Conservation (phyloP, 192 early-diverging fungal genomes). For the Rhizoclosmatium globosum region DNA sequence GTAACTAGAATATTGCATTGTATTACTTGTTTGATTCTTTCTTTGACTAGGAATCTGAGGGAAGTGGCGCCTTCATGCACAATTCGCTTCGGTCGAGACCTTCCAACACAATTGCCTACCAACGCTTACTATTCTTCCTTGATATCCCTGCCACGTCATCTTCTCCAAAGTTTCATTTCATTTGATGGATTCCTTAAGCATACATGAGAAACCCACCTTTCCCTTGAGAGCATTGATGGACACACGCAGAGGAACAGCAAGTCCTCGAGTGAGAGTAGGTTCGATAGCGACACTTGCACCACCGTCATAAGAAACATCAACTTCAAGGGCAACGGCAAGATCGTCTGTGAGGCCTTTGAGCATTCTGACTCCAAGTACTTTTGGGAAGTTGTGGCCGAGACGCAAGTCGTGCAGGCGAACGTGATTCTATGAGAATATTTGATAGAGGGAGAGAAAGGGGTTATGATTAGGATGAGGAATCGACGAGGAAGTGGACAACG, state of each 20-base stretch:
- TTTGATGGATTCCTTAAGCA: no score
- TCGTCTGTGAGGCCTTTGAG: conserved; percentile 61
- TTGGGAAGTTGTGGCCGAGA: conserved; percentile 59
- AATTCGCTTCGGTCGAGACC: not conserved
- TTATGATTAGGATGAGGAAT: not conserved
- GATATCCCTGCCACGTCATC: no score
- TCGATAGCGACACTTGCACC: conserved; percentile 58
- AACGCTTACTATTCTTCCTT: not conserved
- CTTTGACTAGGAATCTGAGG: not conserved
- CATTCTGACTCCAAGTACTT: conserved; percentile 50
- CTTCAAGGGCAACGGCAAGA: conserved; percentile 58
- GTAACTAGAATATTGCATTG: conserved; percentile 24
- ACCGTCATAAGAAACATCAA: conserved; percentile 58
- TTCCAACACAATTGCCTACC: not conserved
- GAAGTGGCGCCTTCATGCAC: not conserved
- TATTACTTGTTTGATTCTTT: not conserved
- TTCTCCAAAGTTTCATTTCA: no score
- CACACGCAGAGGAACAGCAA: conserved; percentile 56
- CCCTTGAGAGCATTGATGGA: conserved; percentile 51
- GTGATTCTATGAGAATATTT: conserved; percentile 40
- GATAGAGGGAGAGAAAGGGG: not conserved
- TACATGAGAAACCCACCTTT: conserved; percentile 30
- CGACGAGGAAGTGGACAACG: not conserved
- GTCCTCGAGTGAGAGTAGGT: conserved; percentile 50
- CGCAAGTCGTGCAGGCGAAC: conserved; percentile 52